These are phyloP conservation scores for Tuber melanosporum DNA, from an alignment of 495 filamentous ascomycete genomes.

Conservation along the genomic window DNA sequence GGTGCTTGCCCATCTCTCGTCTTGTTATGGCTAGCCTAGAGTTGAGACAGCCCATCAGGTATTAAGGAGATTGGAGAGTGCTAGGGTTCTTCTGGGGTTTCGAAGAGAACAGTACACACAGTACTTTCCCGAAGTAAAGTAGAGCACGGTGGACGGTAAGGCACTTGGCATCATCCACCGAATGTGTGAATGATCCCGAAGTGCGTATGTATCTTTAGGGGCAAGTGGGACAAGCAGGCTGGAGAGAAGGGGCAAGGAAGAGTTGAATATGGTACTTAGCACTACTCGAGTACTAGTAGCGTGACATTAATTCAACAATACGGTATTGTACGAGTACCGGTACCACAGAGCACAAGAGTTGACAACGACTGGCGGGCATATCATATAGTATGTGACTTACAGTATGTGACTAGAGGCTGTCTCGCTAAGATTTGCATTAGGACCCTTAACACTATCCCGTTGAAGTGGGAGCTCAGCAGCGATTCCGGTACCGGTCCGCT, in stretches of 20 bases:
- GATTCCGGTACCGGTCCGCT: not conserved
- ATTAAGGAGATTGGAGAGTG: constrained; percentile 22
- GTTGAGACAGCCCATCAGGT: constrained; percentile 24
- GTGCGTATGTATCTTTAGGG: not conserved
- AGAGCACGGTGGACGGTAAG: not conserved
- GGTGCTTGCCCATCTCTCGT: constrained; percentile 10
- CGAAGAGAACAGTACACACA: not conserved
- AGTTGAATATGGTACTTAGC: not conserved
- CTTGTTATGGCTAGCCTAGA: constrained; percentile 7
- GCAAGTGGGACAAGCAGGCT: constrained; percentile 14
- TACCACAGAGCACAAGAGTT: not conserved
- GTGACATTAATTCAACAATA: no score
- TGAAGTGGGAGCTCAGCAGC: not conserved
- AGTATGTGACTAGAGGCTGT: not conserved
- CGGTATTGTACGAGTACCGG: no score
- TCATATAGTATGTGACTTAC: not conserved
- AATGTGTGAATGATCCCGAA: not conserved
- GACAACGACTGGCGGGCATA: not conserved
- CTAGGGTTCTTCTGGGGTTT: not conserved
- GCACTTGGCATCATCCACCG: not conserved
- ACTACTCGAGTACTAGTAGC: no score
- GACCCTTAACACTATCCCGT: not conserved
- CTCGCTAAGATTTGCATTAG: not conserved
- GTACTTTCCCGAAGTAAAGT: not conserved
- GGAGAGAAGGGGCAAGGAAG: not conserved